Conservation (phyloP, 1,139 yeast genomes). For the Geotrichum candidum region DNA sequence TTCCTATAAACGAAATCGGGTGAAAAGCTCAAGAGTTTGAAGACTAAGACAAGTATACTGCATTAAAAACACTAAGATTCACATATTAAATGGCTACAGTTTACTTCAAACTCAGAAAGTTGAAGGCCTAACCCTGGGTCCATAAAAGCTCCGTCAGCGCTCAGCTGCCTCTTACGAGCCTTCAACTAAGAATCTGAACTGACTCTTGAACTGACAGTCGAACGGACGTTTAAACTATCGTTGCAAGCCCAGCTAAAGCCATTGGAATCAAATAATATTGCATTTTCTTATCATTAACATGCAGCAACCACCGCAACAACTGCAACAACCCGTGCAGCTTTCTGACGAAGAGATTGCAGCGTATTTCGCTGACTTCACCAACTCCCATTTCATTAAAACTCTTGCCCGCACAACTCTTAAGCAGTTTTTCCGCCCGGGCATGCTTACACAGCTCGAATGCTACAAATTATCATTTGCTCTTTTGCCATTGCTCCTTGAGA, state of each 20-base stretch:
- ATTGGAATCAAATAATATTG: background rate
- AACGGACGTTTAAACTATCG: background rate
- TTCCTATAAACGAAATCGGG: background rate
- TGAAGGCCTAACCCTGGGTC: background rate
- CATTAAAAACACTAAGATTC: too few species aligned
- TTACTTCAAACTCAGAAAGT: background rate
- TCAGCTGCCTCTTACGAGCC: background rate
- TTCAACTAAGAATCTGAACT: background rate
- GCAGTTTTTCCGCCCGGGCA: conserved; percentile 17
- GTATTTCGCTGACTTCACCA: conserved; percentile 14
- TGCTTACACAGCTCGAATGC: conserved; percentile 14
- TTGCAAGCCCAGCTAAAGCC: background rate
- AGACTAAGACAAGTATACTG: too few species aligned
- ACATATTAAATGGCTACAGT: background rate
- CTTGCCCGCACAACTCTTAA: conserved; percentile 9
- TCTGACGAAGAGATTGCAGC: conserved; percentile 7
- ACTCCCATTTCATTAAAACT: conserved; percentile 14
- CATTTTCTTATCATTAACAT: background rate
- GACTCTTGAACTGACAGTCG: background rate
- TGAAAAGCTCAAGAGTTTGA: too few species aligned
- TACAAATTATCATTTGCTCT: conserved; percentile 14
- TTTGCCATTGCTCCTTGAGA: conserved; percentile 15
- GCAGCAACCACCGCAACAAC: background rate
- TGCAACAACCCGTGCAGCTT: background rate
- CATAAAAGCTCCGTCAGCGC: background rate